Base-by-base conservation (phyloP, 2,329 filamentous ascomycete genomes). In the Exophiala lecanii-corni region DNA sequence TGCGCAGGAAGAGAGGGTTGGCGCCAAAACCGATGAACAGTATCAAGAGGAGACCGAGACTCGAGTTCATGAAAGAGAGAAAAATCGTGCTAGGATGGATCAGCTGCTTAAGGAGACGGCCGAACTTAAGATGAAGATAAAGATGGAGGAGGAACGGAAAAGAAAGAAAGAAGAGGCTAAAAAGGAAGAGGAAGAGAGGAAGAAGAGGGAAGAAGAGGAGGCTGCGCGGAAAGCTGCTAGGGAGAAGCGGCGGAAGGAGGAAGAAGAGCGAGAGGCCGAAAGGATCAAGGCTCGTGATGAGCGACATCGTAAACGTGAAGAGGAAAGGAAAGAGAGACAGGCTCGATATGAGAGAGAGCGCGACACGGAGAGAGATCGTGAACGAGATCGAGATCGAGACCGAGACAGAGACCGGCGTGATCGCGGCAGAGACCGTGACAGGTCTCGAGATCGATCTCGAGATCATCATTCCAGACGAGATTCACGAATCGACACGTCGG, bases 1-100 rank as follows among this genome's bases (percentile, higher is more conserved):
- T 4, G 62, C 64, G 0, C 70, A 73, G 37, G 79, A 83, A 59
- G 65, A 75, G 45, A 54, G 63, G 41, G 67, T 67, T 30, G 79
- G 79, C 2, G 72, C 66, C 50, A 82, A 78, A 55, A 76, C 71
- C 1, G 79, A 82, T 47, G 76, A 79, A 33, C 74, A 77, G 23
- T 82, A 81, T 58, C 71, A 69, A 9, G 64, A 62, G 9, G 70
- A 79, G 48, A 72, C 77, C 12, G 72, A 74, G 20, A 62, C 62
- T 28, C 72, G 75, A 33, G 68, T 73, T 20, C 61, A 72, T 31
- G 70, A 74, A 49, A 70, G 78, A 30, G 72, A 75, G 31, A 68
- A 63, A 45, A 53, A 50, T 17, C 40, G 53, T 15, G 59, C 66
- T 18, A 64, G 71, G 50, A 69, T 72, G 47, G 72, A 73, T 44